These are phyloP conservation scores for Colletotrichum higginsianum DNA, from an alignment of 2,329 filamentous ascomycete species.

Conservation along the genomic window DNA sequence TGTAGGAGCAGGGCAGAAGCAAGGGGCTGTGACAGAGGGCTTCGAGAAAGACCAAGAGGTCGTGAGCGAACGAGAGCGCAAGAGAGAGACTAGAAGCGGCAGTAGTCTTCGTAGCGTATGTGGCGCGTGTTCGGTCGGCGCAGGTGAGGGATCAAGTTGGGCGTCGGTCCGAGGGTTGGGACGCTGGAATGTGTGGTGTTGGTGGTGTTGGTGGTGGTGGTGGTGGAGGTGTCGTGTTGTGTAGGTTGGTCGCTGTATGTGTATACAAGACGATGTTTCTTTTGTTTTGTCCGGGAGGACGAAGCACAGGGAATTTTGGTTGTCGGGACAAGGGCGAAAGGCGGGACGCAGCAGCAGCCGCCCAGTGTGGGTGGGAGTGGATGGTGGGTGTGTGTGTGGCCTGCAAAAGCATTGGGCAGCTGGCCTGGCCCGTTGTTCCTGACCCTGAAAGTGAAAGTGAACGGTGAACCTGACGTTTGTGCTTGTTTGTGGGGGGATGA, in stretches of 20 bases:
- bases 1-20: slow-evolving; percentile 27
- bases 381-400: not conserved
- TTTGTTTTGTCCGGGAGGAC: slow-evolving; percentile 21
- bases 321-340: slow-evolving; percentile 40
- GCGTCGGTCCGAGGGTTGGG: slow-evolving; percentile 26
- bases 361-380: not conserved
- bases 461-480: not conserved
- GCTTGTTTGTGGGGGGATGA: not conserved
- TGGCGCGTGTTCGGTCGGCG: slow-evolving; percentile 8
- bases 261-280: slow-evolving; percentile 22
- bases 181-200: not conserved
- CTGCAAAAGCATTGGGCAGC: slow-evolving; percentile 10
- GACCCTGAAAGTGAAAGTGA: not conserved
- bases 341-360: not conserved
- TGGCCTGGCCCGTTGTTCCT: not conserved
- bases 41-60: not conserved
- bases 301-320: slow-evolving; percentile 38
- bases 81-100: not conserved
- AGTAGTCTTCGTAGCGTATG: slow-evolving; percentile 26
- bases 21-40: slow-evolving; percentile 18
- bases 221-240: not conserved
- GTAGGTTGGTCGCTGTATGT: not conserved
- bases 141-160: slow-evolving; percentile 14
- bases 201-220: not conserved
- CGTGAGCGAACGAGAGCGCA: too few species aligned